Evolutionary conservation across 192 early-diverging fungal genomes (phyloP).

Genomic region (Entomortierella parvispora): DNA sequence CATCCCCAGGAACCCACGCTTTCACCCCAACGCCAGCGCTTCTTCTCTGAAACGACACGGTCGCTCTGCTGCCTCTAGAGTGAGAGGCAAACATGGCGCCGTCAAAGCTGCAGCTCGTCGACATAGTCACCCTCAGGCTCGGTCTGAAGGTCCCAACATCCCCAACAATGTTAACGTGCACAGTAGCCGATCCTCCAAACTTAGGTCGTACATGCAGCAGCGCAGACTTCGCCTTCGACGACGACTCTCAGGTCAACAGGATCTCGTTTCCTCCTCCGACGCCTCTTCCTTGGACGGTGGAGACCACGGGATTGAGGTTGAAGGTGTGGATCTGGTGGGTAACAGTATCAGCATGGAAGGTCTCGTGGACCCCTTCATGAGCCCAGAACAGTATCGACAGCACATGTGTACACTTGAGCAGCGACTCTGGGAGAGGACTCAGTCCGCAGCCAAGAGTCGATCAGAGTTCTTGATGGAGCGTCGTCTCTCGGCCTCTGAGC

Average conservation of each 20-base stretch:
- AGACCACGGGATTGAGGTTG: constrained; percentile 1
- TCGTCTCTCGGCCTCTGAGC: constrained; percentile 22
- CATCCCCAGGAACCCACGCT: constrained; percentile 8
- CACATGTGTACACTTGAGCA: constrained; percentile 41
- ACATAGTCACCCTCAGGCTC: neutral
- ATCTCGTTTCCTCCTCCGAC: constrained; percentile 14
- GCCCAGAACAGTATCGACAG: constrained; percentile 18
- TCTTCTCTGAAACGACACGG: constrained; percentile 9
- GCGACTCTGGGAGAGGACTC: constrained; percentile 20
- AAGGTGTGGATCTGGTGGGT: neutral
- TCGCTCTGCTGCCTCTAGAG: constrained; percentile 10
- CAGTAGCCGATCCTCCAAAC: constrained; percentile 16
- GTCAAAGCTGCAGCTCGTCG: constrained; percentile 10
- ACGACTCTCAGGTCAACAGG: constrained; percentile 7
- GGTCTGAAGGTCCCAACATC: neutral
- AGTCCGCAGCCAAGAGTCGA: constrained; percentile 39
- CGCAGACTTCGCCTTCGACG: constrained; percentile 31
- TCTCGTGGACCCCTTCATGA: constrained; percentile 1
- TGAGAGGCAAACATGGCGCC: constrained; percentile 27
- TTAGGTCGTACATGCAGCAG: constrained; percentile 35
- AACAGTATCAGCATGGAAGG: neutral
- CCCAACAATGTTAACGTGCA: neutral
- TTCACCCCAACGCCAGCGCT: neutral
- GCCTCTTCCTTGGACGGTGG: constrained; percentile 29
- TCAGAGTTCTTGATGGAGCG: constrained; percentile 33